phyloP scores from a whole-genome alignment of 2,329 filamentous ascomycete genomes.

The Rhytidhysteron rufulum region DNA sequence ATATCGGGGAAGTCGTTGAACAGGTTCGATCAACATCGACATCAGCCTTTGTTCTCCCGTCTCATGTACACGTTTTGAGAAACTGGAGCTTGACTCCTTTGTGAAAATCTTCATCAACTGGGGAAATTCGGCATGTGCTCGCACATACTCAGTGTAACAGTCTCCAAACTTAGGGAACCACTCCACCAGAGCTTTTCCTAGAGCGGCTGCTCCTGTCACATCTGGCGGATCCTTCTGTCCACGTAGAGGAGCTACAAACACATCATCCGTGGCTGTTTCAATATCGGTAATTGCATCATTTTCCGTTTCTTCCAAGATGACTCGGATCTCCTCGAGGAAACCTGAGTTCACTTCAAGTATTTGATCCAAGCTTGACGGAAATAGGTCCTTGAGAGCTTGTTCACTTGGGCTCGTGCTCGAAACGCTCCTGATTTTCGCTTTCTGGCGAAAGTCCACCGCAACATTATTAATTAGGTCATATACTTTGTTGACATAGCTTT shows the following conservation, averaged over 20 bases:
- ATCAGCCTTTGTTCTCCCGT: slow-evolving; percentile 87
- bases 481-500: slow-evolving; percentile 86
- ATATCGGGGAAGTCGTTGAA: slow-evolving; percentile 90
- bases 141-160: slow-evolving; percentile 91
- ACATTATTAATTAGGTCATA: slow-evolving; percentile 78
- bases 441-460: slow-evolving; percentile 73
- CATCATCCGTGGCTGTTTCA: slow-evolving; percentile 50
- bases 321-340: slow-evolving; percentile 73
- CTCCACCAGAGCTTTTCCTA: slow-evolving; percentile 77
- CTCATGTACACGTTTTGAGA: slow-evolving; percentile 73
- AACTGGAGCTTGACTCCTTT: slow-evolving; percentile 72
- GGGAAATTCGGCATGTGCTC: slow-evolving; percentile 81
- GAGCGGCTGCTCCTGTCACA: slow-evolving; percentile 70
- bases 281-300: slow-evolving; percentile 75
- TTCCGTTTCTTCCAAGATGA: slow-evolving; percentile 77
- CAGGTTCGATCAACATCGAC: slow-evolving; percentile 91
- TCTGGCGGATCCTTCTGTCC: slow-evolving; percentile 52
- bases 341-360: slow-evolving; percentile 78
- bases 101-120: slow-evolving; percentile 75
- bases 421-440: slow-evolving; percentile 56
- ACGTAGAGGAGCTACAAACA: slow-evolving; percentile 29
- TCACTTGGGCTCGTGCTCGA: slow-evolving; percentile 67
- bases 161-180: slow-evolving; percentile 93
- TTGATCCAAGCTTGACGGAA: slow-evolving; percentile 73
- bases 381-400: slow-evolving; percentile 70